Conservation (phyloP, 2,329 filamentous ascomycete species). For the Hymenoscyphus infarciens region DNA sequence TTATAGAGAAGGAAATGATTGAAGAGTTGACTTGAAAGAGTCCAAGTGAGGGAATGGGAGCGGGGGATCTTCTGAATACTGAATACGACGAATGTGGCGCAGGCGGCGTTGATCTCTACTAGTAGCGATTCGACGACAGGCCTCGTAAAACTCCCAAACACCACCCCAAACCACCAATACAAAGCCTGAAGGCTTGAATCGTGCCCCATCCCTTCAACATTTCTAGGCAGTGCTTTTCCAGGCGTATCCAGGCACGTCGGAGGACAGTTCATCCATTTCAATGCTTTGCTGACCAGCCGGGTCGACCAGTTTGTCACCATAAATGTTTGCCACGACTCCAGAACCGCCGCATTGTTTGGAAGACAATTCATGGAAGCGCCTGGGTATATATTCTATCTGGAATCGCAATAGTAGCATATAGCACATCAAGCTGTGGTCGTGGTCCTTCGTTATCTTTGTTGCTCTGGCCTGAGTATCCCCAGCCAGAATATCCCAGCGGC, state of each 20-base stretch:
- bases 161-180: background rate
- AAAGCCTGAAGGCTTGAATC: background rate
- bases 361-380: too few species aligned
- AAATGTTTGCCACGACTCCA: too few species aligned
- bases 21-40: background rate
- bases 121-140: conserved; percentile 1
- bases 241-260: background rate
- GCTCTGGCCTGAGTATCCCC: too few species aligned
- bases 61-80: background rate
- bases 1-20: conserved; percentile 4
- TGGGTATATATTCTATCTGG: too few species aligned
- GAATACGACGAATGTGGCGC: background rate
- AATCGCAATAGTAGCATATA: too few species aligned
- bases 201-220: background rate
- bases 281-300: background rate
- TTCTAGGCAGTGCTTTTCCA: too few species aligned
- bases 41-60: conserved; percentile 1
- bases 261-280: conserved; percentile 3
- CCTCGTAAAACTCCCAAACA: background rate
- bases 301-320: too few species aligned
- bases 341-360: too few species aligned
- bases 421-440: too few species aligned
- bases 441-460: too few species aligned
- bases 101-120: background rate
- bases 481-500: too few species aligned